These are phyloP conservation scores for Trapa bicornis DNA, from an alignment of 345 rosid species.

Conservation along the genomic window DNA sequence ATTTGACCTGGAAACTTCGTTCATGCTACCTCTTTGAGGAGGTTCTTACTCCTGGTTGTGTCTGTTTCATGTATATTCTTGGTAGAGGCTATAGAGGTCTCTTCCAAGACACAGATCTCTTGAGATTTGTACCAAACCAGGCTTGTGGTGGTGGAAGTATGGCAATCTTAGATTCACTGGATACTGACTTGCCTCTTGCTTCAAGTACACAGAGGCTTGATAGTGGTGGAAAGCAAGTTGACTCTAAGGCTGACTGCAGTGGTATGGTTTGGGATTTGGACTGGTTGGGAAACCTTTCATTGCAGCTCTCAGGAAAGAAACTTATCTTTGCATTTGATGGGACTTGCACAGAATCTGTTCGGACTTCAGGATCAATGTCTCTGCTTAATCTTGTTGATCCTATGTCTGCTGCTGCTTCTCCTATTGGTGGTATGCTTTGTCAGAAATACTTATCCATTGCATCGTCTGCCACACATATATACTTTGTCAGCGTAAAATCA, in stretches of 20 bases:
- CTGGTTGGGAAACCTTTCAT: conserved; percentile 67
- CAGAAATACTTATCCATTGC: neutral
- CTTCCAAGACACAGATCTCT: conserved; percentile 86
- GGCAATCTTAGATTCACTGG: conserved; percentile 93
- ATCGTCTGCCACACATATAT: neutral
- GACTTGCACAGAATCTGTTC: conserved; percentile 68
- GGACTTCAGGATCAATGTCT: conserved; percentile 65
- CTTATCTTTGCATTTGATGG: conserved; percentile 99
- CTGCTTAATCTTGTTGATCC: conserved; percentile 98
- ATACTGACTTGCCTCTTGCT: conserved; percentile 57
- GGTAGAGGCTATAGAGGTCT: conserved; percentile 98
- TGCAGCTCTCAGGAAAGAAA: conserved; percentile 93
- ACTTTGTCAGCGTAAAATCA: neutral
- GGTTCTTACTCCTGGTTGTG: conserved; percentile 91
- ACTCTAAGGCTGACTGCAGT: conserved; percentile 85
- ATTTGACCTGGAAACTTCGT: conserved; percentile 84
- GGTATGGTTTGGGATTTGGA: conserved; percentile 99
- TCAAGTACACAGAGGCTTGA: conserved; percentile 55
- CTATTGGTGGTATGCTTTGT: conserved; percentile 73
- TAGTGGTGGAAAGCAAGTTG: conserved; percentile 56
- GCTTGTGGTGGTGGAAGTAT: conserved; percentile 99
- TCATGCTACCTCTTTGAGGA: conserved; percentile 98
- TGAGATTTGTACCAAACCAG: conserved; percentile 93
- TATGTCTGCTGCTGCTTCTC: conserved; percentile 96
- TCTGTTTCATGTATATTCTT: conserved; percentile 94